These are phyloP conservation scores for Perkinsus olseni DNA, from an alignment of 169 alveolate genomes.

Conservation along the genomic window DNA sequence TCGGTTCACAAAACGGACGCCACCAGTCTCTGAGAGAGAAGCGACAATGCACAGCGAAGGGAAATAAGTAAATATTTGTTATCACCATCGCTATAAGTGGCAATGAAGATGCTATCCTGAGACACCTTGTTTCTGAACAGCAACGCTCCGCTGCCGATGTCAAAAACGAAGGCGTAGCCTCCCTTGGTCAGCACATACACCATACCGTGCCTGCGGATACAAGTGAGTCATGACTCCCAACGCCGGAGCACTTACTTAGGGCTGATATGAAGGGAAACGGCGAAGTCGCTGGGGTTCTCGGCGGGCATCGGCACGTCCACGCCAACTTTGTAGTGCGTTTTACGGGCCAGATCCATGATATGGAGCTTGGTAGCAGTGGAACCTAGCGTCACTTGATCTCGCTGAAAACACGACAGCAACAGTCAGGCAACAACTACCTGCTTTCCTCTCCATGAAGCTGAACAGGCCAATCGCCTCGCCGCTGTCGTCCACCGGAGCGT, in stretches of 20 bases:
- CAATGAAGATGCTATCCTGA: constrained; percentile 42
- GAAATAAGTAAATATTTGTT: neutral
- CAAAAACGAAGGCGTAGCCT: constrained; percentile 56
- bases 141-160: constrained; percentile 43
- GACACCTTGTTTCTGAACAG: constrained; percentile 31
- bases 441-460: constrained; percentile 39
- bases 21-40: constrained; percentile 34
- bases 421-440: neutral
- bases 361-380: constrained; percentile 21
- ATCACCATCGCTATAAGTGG: constrained; percentile 29
- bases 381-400: neutral
- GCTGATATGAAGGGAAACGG: constrained; percentile 33
- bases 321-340: neutral
- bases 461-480: constrained; percentile 45
- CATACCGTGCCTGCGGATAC: constrained; percentile 42
- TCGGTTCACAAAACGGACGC: constrained; percentile 45
- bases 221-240: neutral
- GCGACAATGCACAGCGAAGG: neutral
- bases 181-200: constrained; percentile 62
- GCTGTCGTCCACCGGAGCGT: constrained; percentile 65
- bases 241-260: constrained; percentile 17
- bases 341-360: constrained; percentile 18
- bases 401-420: neutral
- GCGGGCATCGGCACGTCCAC: neutral
- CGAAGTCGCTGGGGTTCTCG: constrained; percentile 48